Percentiles rank a stretch among this genome's conserved stretches.
These are phyloP conservation scores for Citrullus mucosospermus DNA, from an alignment of 306 rosid genomes.

Conservation along the genomic window DNA sequence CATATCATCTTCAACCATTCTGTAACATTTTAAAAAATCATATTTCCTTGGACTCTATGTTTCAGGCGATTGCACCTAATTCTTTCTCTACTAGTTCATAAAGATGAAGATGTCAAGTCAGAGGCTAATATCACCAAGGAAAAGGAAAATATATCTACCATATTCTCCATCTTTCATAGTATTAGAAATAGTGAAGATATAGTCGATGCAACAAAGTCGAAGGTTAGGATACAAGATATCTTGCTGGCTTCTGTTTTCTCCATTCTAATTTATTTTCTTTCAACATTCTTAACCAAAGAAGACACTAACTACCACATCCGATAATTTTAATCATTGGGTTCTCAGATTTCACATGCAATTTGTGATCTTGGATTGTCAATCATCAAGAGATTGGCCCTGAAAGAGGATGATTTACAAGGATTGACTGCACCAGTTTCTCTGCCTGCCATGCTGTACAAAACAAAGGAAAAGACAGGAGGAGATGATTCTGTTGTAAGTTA, in stretches of 20 bases:
- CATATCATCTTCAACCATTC: neutral
- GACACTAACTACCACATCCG: neutral
- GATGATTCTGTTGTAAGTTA: conserved; percentile 55
- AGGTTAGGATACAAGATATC: conserved; percentile 37
- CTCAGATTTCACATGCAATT: conserved; percentile 80
- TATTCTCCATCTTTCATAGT: conserved; percentile 49
- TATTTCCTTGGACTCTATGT: conserved; percentile 9
- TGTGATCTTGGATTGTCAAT: conserved; percentile 86
- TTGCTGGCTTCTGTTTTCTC: conserved; percentile 1
- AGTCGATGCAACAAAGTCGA: conserved; percentile 57
- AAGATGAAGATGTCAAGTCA: conserved; percentile 72
- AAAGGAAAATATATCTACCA: conserved; percentile 44
- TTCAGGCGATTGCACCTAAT: conserved; percentile 74
- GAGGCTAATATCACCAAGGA: conserved; percentile 43
- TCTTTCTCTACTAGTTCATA: conserved; percentile 63
- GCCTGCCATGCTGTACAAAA: conserved; percentile 66
- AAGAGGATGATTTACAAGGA: conserved; percentile 52
- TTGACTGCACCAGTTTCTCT: conserved; percentile 36
- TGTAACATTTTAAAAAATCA: conserved; percentile 11
- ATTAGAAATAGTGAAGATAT: conserved; percentile 75
- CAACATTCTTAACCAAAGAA: neutral
- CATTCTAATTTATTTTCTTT: neutral
- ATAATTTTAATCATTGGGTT: conserved; percentile 6
- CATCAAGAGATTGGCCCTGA: conserved; percentile 44
- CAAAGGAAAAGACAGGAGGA: conserved; percentile 55